Evolutionary conservation across 148 eudicot genomes (phyloP).

Genomic region (Cornus florida): DNA sequence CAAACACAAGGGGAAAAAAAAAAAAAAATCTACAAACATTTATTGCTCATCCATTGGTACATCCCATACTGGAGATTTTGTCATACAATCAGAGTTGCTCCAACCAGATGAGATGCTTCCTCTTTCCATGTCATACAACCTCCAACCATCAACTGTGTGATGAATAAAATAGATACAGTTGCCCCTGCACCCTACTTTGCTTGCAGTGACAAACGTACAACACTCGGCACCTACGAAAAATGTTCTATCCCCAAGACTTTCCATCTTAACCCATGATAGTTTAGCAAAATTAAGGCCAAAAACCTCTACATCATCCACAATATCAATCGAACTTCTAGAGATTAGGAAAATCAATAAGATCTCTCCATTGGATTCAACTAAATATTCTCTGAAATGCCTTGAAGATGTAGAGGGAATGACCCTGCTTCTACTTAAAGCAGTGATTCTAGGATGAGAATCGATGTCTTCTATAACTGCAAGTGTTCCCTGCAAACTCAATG

Average conservation of each 20-base stretch:
- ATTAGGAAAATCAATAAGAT: constrained; percentile 28
- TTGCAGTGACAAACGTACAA: constrained; percentile 24
- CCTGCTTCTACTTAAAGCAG: background rate
- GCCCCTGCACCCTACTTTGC: constrained; percentile 20
- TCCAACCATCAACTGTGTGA: constrained; percentile 17
- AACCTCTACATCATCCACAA: constrained; percentile 34
- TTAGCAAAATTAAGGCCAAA: constrained; percentile 9
- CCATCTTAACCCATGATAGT: constrained; percentile 31
- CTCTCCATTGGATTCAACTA: constrained; percentile 32
- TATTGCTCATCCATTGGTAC: constrained; percentile 4
- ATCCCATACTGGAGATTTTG: constrained; percentile 15
- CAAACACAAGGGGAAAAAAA: background rate
- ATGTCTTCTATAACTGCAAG: constrained; percentile 13
- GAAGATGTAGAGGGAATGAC: constrained; percentile 23
- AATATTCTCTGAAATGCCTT: constrained; percentile 28
- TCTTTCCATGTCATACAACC: constrained; percentile 29
- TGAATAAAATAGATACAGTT: constrained; percentile 27
- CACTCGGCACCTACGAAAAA: constrained; percentile 22
- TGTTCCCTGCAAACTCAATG: no score
- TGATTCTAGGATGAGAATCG: constrained; percentile 6
- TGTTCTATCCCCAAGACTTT: constrained; percentile 25
- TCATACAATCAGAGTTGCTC: background rate
- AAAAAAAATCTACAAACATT: no score
- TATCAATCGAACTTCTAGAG: constrained; percentile 7
- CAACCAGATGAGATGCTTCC: constrained; percentile 14